Base-by-base conservation (phyloP, 441 rosid genomes). In the Bocquillonia castaneifolia region DNA sequence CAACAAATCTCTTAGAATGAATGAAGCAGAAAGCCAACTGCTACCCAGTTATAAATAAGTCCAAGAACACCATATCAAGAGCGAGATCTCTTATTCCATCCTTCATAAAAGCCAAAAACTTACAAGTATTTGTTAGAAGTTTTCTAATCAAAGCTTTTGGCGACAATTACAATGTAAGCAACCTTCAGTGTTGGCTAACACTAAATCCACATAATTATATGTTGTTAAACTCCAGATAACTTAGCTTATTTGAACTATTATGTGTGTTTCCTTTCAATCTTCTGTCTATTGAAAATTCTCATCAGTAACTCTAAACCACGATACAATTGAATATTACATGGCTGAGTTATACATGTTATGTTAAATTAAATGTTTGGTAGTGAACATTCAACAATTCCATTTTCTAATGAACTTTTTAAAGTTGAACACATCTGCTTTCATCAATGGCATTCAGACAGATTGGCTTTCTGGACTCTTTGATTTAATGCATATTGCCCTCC, bases 1-100 rank as follows among this genome's bases (percentile, higher is more conserved):
- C 68, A 66, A 47, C 48, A 62, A 10, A 23, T 29, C 63, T 28
- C 60, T 45, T 28, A 52, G 45, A 68, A 31, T 17, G 54, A 42
- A 14, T 42, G 28, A 51, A 47, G 47, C 15, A 20, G 36, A 54
- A 37, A 31, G 22, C 25, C 26, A 10, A 23, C 44, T 26, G 25
- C 26, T 55, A n/a, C 2, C 25, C 55, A 57, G 7, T 66, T 37
- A 55, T 20, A 57, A 22, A 23, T 3, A 29, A 45, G 34, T 22
- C 3, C 57, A 47, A 68, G 23, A 47, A 59, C 3, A 67, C 12
- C 13, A 56, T n/a, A 26, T 3, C 13, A 10, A 42, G 6, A 70
- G 28, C 36, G 5, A 45, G 25, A 63, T 47, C 48, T 10, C 13
- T 25, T 12, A n/a, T 36, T 18, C 12, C 13, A 5, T 15, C 40